phyloP scores from a whole-genome alignment of 768 basidiomycete genomes.

The Russula virescens region DNA sequence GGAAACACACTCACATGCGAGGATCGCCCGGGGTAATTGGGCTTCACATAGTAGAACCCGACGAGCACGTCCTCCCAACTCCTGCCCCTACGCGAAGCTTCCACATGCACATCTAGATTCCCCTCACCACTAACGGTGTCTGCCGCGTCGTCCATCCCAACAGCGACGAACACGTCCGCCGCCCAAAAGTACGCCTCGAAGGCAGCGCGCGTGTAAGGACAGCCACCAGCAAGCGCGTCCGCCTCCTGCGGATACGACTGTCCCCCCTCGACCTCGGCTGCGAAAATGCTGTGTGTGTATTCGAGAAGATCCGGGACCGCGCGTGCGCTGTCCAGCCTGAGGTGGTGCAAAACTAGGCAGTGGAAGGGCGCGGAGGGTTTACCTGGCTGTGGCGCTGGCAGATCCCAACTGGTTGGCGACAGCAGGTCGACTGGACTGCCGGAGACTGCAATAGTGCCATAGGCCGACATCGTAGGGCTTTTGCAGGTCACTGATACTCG shows the following conservation, averaged over 20 bases:
- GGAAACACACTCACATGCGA: conserved; percentile 62
- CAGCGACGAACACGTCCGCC: conserved; percentile 67
- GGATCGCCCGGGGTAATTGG: conserved; percentile 86
- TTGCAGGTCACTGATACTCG: too few species aligned
- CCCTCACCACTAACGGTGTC: too few species aligned
- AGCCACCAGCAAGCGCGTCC: too few species aligned
- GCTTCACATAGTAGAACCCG: conserved; percentile 82
- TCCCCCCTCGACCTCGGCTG: conserved; percentile 69
- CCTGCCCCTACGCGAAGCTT: conserved; percentile 43
- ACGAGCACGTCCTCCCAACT: conserved; percentile 66
- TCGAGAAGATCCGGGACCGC: conserved; percentile 47
- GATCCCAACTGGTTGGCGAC: conserved; percentile 46
- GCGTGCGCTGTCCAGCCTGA: conserved; percentile 31
- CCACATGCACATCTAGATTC: conserved; percentile 35
- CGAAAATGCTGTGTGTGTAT: conserved; percentile 57
- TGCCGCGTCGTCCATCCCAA: conserved; percentile 30
- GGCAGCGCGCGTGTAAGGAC: conserved; percentile 35
- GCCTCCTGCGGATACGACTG: conserved; percentile 82
- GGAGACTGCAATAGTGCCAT: conserved; percentile 51
- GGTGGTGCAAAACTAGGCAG: conserved; percentile 27
- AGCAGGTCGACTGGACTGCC: conserved; percentile 30
- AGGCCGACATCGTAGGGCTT: conserved; percentile 57
- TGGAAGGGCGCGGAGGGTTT: conserved; percentile 31
- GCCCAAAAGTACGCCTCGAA: conserved; percentile 78
- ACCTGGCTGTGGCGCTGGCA: conserved; percentile 25